phyloP scores from a whole-genome alignment of 192 early-diverging fungal species.

The Umbelopsis isabellina region DNA sequence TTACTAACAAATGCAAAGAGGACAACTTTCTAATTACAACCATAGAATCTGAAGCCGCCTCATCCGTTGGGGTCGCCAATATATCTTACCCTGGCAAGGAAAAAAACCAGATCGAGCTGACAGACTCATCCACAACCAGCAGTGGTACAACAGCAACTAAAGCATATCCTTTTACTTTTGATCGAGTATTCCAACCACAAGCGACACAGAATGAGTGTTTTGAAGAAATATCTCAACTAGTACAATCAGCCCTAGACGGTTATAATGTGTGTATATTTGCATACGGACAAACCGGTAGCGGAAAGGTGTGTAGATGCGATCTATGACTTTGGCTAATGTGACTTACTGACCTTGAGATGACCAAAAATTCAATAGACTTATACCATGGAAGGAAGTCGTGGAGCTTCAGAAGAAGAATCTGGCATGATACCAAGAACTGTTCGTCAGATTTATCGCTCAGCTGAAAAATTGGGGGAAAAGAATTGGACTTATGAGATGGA shows the following conservation, averaged over 20 bases:
- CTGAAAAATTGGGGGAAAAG: constrained; percentile 69
- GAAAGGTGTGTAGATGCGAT: constrained; percentile 56
- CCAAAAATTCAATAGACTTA: constrained; percentile 49
- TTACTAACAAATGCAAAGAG: not conserved
- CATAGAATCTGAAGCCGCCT: not conserved
- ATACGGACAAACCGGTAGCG: constrained; percentile 93
- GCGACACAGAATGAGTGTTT: constrained; percentile 81
- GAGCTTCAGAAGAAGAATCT: constrained; percentile 43
- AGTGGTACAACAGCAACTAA: constrained; percentile 22
- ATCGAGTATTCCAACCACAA: constrained; percentile 76
- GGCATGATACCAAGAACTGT: constrained; percentile 98
- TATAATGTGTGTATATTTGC: constrained; percentile 99
- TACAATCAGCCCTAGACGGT: constrained; percentile 94
- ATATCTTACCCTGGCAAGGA: constrained; percentile 14
- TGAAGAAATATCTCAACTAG: constrained; percentile 94
- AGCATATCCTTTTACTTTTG: constrained; percentile 59
- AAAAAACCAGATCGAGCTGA: constrained; percentile 8
- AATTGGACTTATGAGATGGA: constrained; percentile 90
- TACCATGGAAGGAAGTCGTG: constrained; percentile 74
- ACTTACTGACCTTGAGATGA: not conserved
- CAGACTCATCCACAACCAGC: constrained; percentile 25
- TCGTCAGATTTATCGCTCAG: constrained; percentile 81
- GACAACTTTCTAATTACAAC: not conserved
- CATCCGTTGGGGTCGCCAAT: constrained; percentile 9
- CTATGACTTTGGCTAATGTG: not conserved